Conservation (phyloP, 306 rosid species). For the Oemleria cerasiformis region DNA sequence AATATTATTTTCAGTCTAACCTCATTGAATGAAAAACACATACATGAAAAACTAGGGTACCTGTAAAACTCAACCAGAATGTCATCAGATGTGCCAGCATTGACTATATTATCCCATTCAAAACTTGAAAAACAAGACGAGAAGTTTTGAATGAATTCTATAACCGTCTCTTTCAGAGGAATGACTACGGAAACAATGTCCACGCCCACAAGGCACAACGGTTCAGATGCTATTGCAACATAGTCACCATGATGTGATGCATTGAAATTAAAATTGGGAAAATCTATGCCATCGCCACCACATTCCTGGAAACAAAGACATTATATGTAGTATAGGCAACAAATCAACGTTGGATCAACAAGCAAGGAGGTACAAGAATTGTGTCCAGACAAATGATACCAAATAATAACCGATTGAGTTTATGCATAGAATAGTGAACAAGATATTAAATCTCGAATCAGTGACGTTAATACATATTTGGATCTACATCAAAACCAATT, state of each 20-base stretch:
- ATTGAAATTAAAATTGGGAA: constrained; percentile 88
- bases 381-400: background rate
- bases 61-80: constrained; percentile 67
- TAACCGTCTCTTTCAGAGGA: constrained; percentile 55
- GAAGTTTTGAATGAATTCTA: constrained; percentile 51
- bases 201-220: constrained; percentile 79
- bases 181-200: constrained; percentile 62
- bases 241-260: constrained; percentile 89
- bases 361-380: background rate
- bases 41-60: constrained; percentile 31
- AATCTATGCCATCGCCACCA: constrained; percentile 28
- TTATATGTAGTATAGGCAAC: background rate
- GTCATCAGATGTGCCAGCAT: constrained; percentile 51
- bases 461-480: background rate
- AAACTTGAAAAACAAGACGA: constrained; percentile 65
- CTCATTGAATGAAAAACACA: background rate
- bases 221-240: constrained; percentile 91
- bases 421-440: background rate
- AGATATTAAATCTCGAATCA: background rate
- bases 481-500: background rate
- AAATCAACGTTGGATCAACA: background rate
- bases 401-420: background rate
- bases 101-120: constrained; percentile 69
- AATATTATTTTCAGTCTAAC: no score
- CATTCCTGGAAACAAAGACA: constrained; percentile 44